These are phyloP conservation scores for Hordeum vulgare DNA, from an alignment of 176 grass and related monocot genomes.

Conservation along the genomic window MorexV3_pseudomolecules_assembly NC_058522.1:58565193-58565692, in stretches of 20 bases:
- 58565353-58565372: neutral
- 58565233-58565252: neutral
- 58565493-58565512: neutral
- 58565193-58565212: neutral
- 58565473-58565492: neutral
- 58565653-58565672: no score
- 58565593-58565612: no score
- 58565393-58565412: neutral
- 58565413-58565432: neutral
- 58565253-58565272: neutral
- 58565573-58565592: no score
- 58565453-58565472: neutral
- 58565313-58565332: neutral
- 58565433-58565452: neutral
- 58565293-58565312: neutral
- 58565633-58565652: no score
- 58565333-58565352: neutral
- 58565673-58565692: neutral
- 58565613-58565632: no score
- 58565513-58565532: neutral
- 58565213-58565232: neutral
- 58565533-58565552: neutral
- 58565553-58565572: neutral
- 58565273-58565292: neutral
- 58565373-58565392: no score